Conservation (phyloP, 2,329 filamentous ascomycete species). For the Exophiala lecanii-corni region DNA sequence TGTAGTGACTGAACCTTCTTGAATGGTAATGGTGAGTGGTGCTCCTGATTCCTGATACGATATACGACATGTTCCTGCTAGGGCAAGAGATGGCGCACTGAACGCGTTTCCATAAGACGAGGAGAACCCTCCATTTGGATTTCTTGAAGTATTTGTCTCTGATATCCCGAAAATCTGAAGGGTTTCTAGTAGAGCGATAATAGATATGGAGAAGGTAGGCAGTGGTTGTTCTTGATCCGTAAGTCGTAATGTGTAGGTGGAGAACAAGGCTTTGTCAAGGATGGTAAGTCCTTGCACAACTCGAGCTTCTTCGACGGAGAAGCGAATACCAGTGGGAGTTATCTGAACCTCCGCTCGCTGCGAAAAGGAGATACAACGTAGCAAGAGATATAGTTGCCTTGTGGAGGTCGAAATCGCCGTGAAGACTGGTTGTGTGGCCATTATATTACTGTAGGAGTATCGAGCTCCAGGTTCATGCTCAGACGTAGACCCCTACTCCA, state of each 20-base stretch:
- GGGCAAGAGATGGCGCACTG: conserved; percentile 73
- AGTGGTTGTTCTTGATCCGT: conserved; percentile 37
- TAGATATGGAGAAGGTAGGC: conserved; percentile 78
- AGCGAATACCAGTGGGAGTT: conserved; percentile 76
- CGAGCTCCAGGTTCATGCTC: conserved; percentile 29
- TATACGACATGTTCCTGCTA: conserved; percentile 80
- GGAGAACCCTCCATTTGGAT: conserved; percentile 29
- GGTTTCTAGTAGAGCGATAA: conserved; percentile 83
- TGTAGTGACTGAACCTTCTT: conserved; percentile 80
- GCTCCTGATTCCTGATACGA: conserved; percentile 70
- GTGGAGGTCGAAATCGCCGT: conserved; percentile 59
- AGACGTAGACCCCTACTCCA: conserved; percentile 97
- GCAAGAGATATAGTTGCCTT: conserved; percentile 55
- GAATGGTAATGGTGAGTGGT: conserved; percentile 77
- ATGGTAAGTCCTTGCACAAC: conserved; percentile 90
- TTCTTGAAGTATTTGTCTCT: conserved; percentile 48
- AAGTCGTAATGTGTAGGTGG: conserved; percentile 68
- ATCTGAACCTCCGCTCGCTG: conserved; percentile 66
- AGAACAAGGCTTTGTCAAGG: conserved; percentile 84
- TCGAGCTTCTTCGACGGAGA: conserved; percentile 80
- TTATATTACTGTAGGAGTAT: conserved; percentile 8
- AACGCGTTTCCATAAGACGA: conserved; percentile 63
- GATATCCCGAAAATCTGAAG: conserved; percentile 90
- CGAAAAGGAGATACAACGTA: conserved; percentile 59
- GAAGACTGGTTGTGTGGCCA: conserved; percentile 46